Evolutionary conservation across 2,329 filamentous ascomycete genomes (phyloP).

Genomic region (Iodosphaeria phyllophila): DNA sequence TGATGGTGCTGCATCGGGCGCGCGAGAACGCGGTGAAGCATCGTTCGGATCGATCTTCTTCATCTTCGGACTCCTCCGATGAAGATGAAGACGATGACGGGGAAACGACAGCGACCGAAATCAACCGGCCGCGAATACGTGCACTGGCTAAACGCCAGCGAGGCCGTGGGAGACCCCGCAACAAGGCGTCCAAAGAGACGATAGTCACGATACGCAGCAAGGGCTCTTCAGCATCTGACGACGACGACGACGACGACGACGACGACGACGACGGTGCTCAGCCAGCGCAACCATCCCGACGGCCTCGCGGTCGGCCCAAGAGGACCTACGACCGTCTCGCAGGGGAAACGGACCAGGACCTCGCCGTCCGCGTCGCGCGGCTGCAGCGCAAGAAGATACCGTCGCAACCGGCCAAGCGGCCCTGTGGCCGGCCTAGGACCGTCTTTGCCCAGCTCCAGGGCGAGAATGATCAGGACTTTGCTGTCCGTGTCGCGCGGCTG

Average conservation of each 20-base stretch:
- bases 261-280: too few species aligned
- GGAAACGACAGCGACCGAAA: too few species aligned
- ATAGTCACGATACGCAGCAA: too few species aligned
- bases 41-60: too few species aligned
- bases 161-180: conserved; percentile 1
- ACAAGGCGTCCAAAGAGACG: background rate
- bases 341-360: conserved; percentile 27
- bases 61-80: too few species aligned
- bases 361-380: conserved; percentile 26
- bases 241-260: too few species aligned
- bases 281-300: conserved; percentile 1
- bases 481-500: conserved; percentile 24
- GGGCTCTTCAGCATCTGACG: too few species aligned
- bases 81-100: too few species aligned
- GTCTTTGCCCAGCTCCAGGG: conserved; percentile 1
- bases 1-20: conserved; percentile 51
- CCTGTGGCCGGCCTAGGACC: conserved; percentile 1
- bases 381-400: conserved; percentile 16
- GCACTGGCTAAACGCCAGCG: conserved; percentile 1
- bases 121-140: background rate
- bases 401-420: conserved; percentile 6
- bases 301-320: conserved; percentile 19
- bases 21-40: conserved; percentile 29
- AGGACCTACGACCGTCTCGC: conserved; percentile 19
- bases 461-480: conserved; percentile 12